Percentiles rank a stretch among this genome's conserved stretches.
Evolutionary conservation across 208 protist species (phyloP).

Genomic region (Novymonas esmeraldas): DNA sequence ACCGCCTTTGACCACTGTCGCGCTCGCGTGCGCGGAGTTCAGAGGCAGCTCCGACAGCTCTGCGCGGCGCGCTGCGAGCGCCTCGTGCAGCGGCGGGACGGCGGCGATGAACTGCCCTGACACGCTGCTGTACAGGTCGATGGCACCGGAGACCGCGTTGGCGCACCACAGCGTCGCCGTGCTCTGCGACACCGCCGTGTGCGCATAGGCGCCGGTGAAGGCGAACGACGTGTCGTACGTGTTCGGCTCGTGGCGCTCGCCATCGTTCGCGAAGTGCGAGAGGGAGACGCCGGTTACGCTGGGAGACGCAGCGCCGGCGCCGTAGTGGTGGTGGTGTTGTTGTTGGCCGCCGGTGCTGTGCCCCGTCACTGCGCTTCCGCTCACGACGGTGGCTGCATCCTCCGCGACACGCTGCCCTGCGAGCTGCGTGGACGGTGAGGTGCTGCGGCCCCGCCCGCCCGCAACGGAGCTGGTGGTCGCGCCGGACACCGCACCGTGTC

Average conservation of each 20-base stretch:
- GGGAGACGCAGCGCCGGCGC: neutral
- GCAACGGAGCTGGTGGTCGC: neutral
- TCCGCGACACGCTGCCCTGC: neutral
- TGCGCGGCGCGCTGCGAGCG: constrained; percentile 11
- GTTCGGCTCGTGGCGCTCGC: constrained; percentile 39
- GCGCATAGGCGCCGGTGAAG: constrained; percentile 47
- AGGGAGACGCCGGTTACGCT: constrained; percentile 9
- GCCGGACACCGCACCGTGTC: neutral
- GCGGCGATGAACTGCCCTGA: constrained; percentile 53
- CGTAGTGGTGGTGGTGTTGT: neutral
- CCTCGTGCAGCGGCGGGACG: constrained; percentile 26
- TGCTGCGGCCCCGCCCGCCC: constrained; percentile 1
- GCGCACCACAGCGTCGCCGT: constrained; percentile 69
- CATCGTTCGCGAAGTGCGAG: constrained; percentile 13
- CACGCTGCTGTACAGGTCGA: constrained; percentile 75
- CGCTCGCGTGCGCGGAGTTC: neutral
- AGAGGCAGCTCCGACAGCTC: constrained; percentile 19
- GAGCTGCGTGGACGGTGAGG: constrained; percentile 1
- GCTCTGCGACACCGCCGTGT: constrained; percentile 29
- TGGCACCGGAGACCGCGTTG: constrained; percentile 39
- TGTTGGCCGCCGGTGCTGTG: neutral
- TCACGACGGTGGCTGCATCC: neutral
- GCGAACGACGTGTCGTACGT: constrained; percentile 42
- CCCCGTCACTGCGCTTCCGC: neutral
- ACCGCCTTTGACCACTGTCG: neutral